Percentiles rank a stretch among this genome's conserved stretches.
Conservation (phyloP, 495 filamentous ascomycete species). For the Barbatosphaeria neglecta region DNA sequence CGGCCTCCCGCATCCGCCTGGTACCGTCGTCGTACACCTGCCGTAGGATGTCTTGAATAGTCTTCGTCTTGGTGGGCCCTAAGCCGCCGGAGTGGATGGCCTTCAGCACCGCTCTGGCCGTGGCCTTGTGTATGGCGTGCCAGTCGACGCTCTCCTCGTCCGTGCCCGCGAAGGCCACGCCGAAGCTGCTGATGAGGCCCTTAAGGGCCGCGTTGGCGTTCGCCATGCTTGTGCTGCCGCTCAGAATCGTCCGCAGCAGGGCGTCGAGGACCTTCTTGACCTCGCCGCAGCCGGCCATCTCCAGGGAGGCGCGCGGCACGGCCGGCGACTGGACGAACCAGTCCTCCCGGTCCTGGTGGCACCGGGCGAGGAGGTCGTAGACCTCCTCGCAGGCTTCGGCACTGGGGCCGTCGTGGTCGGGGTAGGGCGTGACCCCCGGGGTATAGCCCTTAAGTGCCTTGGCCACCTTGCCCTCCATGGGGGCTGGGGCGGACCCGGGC, state of each 20-base stretch:
- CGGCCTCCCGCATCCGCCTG: no score
- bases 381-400: slow-evolving; percentile 53
- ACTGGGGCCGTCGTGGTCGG: slow-evolving; percentile 49
- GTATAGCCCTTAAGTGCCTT: slow-evolving; percentile 14
- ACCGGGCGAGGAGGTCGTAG: slow-evolving; percentile 42
- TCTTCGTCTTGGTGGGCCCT: slow-evolving; percentile 3
- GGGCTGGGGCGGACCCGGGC: no score
- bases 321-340: slow-evolving; percentile 31
- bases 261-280: slow-evolving; percentile 73
- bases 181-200: slow-evolving; percentile 55
- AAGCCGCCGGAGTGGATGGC: slow-evolving; percentile 21
- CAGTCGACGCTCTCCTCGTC: slow-evolving; percentile 56
- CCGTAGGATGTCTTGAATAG: neutral
- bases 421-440: slow-evolving; percentile 41
- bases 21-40: neutral
- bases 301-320: slow-evolving; percentile 55
- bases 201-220: slow-evolving; percentile 55
- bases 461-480: no score
- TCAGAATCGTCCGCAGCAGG: slow-evolving; percentile 59
- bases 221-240: slow-evolving; percentile 47
- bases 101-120: slow-evolving; percentile 46
- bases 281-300: slow-evolving; percentile 67
- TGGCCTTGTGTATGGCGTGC: slow-evolving; percentile 54
- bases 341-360: slow-evolving; percentile 32
- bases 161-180: slow-evolving; percentile 14